Evolutionary conservation across 768 basidiomycete genomes (phyloP), one percentile per base, ranked within the genome.

Genomic region (Tylopilus balloui): DNA sequence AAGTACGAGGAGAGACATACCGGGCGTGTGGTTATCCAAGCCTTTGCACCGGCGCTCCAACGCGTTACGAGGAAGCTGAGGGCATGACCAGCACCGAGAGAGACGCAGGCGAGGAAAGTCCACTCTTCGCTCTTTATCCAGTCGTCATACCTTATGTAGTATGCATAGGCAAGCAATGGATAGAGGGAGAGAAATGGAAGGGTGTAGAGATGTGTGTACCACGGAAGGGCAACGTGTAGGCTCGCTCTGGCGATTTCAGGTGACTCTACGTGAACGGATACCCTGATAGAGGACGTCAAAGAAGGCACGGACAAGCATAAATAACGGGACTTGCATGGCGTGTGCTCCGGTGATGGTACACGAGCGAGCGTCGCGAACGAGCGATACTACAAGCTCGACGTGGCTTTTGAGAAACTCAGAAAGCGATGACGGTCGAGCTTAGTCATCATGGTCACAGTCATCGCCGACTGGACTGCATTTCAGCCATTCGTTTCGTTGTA

Each of bases 101-200:
- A 70, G 13, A 94, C 86, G 56, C 88, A 92, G 31, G 88, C 89
- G 19, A 98, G 79, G 65, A 98, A 99, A 0, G 96, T 95, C 94
- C 94, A 98, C 66, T 98, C 95, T 70, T 95, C 92, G 49, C 88
- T 90, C 61, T 84, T 78, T 47, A 97, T 73, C 88, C 90, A 96
- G 53, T 84, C 72, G 60, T 95, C 90, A 68, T 97, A 96, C 67
- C 79, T 85, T 69, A 92, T 68, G 60, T 86, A 90, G 74, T 97
- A 98, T 19, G 93, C 86, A 67, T 95, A 96, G 21, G 87, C 88
- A 25, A 90, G 78, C 25, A 92, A 65, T 0, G 90, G 90, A 54
- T 92, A 92, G 42, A 92, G 72, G 1, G 77, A 79, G n/a, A 92
- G 74, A 60, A 89, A 90, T 0, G 90, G 90, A 15, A 83, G 49